Base-by-base conservation (phyloP, 2,329 filamentous ascomycete species). In the Calycina herbarum region DNA sequence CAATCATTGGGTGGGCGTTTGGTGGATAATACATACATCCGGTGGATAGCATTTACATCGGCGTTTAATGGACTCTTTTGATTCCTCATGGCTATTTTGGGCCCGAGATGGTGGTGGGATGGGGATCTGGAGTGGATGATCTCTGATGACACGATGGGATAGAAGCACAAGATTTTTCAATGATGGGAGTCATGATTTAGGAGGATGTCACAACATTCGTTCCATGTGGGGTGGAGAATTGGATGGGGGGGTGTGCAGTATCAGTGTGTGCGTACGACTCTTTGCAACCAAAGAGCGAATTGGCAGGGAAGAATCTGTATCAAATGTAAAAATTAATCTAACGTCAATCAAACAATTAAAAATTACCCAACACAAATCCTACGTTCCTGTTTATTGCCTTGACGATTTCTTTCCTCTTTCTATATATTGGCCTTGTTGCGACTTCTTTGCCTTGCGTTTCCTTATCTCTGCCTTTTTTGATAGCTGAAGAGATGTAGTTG, bases 41-140 rank as follows among this genome's bases (percentile, higher is more conserved):
- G 54, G 35, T 51, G 61, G 61, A 56, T 60, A 10, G 63, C 63
- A 64, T 64, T 64, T 64, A 61, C 58, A 64, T 13, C 27, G 63
- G 63, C 58, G 58, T 61, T 64, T 62, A 61, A 61, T 61, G 61
- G 57, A 33, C 56, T 54, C 27, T 64, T 57, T 60, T 54, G 57
- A 24, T 54, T 54, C 51, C 40, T 57, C 38, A 24, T 56, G 35
- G 42, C 15, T 27, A 24, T 60, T 38, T 60, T 35, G 13, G 27
- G 29, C 29, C 38, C 42, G 62, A 57, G 24, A 45, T 29, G 24
- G 15, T 33, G 45, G 45, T 27, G 20, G 48, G 48, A 54, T 54
- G 45, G n/a, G 45, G 40, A 45, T 45, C n/a, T 8, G 48, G 48
- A 24, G n/a, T 13, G n/a, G 48, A 54, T 54, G 48, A 29, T 54